Percentiles rank a stretch among this genome's conserved stretches.
phyloP scores from a whole-genome alignment of 225 moss, liverwort and hornwort species.

The Bryoerythrophyllum caledonicum region DNA sequence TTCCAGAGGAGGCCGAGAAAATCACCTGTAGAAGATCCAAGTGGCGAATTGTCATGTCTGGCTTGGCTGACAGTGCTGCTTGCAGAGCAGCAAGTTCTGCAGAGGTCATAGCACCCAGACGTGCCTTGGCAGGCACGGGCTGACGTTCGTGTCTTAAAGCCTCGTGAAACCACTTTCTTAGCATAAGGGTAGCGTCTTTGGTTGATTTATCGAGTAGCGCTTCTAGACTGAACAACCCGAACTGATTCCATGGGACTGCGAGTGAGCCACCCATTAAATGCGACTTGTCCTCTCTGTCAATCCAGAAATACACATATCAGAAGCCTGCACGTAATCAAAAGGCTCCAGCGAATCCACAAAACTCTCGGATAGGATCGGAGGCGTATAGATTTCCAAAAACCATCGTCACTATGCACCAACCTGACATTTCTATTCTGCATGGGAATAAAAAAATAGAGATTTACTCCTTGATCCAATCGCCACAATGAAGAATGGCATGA shows the following conservation, averaged over 20 bases:
- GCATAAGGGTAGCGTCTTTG: constrained; percentile 72
- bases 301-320: constrained; percentile 18
- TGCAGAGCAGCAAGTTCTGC: constrained; percentile 69
- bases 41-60: constrained; percentile 74
- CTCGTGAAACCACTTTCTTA: constrained; percentile 91
- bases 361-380: background rate
- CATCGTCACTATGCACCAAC: background rate
- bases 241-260: constrained; percentile 68
- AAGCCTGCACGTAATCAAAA: background rate
- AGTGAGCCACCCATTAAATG: constrained; percentile 82
- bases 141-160: constrained; percentile 75
- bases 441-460: background rate
- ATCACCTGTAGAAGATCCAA: constrained; percentile 60
- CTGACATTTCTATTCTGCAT: background rate
- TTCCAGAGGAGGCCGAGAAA: background rate
- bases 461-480: constrained; percentile 3
- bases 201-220: constrained; percentile 72
- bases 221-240: constrained; percentile 64
- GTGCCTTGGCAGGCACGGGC: constrained; percentile 61
- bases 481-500: constrained; percentile 1
- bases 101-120: constrained; percentile 75
- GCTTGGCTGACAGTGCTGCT: constrained; percentile 60
- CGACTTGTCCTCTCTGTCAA: constrained; percentile 41
- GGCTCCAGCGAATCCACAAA: constrained; percentile 8
- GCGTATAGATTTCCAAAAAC: background rate